A percentile compares a stretch with the other conserved stretches of the same genome.
Conservation (phyloP, 2,329 filamentous ascomycete species). For the Diaporthe sp. region DNA sequence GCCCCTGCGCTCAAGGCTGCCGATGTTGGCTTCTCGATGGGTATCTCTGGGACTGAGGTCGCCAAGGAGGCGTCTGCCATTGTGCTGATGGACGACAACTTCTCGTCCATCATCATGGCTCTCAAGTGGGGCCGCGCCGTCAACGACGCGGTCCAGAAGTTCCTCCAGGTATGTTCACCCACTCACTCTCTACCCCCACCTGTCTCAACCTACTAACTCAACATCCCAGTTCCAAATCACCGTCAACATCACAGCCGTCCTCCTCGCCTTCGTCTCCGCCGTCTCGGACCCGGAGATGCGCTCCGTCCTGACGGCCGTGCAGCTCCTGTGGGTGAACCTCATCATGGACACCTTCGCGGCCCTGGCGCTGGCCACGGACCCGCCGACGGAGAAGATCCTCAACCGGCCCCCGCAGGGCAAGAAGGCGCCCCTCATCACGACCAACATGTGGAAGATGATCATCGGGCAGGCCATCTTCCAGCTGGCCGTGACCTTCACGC, state of each 20-base stretch:
- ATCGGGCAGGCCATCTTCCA: conserved; percentile 73
- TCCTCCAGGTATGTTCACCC: conserved; percentile 65
- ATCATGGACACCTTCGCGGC: conserved; percentile 80
- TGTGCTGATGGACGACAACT: conserved; percentile 77
- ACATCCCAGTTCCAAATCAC: conserved; percentile 72
- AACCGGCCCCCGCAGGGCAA: conserved; percentile 70
- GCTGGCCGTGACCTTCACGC: conserved; percentile 68
- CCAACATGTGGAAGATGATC: conserved; percentile 79
- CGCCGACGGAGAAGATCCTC: conserved; percentile 70
- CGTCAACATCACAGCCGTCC: conserved; percentile 77
- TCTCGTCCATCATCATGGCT: conserved; percentile 75
- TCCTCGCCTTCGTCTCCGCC: conserved; percentile 75
- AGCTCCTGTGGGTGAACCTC: conserved; percentile 78
- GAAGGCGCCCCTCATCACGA: conserved; percentile 79
- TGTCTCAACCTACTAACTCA: neutral
- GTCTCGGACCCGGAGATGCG: conserved; percentile 68
- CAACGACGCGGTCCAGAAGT: conserved; percentile 78
- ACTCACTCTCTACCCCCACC: neutral
- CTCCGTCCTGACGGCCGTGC: conserved; percentile 75
- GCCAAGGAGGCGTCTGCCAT: conserved; percentile 79
- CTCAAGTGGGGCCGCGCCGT: conserved; percentile 78
- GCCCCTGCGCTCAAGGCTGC: conserved; percentile 75
- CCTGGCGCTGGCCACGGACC: conserved; percentile 75
- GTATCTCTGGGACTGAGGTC: conserved; percentile 75
- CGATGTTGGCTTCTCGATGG: conserved; percentile 79